Conservation (phyloP, 768 basidiomycete species). For the Hygrocybe punicea region DNA sequence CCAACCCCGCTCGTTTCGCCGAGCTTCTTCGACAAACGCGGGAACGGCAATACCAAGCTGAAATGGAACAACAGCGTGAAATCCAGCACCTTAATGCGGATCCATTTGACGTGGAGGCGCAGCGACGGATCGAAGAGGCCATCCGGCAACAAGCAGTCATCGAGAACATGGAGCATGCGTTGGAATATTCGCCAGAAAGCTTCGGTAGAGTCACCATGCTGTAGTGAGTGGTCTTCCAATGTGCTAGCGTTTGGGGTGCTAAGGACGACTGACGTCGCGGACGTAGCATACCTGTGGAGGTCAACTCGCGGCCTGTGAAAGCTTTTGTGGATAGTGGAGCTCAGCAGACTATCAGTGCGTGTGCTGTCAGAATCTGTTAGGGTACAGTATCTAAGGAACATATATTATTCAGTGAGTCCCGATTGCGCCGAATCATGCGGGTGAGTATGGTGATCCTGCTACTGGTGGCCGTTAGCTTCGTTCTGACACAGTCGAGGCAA, state of each 20-base stretch:
- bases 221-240: constrained; percentile 58
- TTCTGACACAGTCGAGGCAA: constrained; percentile 25
- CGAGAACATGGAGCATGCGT: constrained; percentile 91
- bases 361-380: constrained; percentile 3
- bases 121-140: constrained; percentile 87
- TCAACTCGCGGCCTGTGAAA: constrained; percentile 85
- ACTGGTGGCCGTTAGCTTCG: neutral
- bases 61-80: constrained; percentile 57
- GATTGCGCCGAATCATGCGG: constrained; percentile 89
- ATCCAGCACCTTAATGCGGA: constrained; percentile 74
- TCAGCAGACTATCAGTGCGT: constrained; percentile 91
- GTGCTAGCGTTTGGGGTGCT: neutral
- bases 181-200: constrained; percentile 89
- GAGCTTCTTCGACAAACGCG: constrained; percentile 63
- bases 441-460: constrained; percentile 39
- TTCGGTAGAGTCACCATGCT: constrained; percentile 97
- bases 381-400: neutral
- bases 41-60: constrained; percentile 50
- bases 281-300: constrained; percentile 80
- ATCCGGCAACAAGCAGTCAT: constrained; percentile 85
- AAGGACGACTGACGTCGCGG: neutral
- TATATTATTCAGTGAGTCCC: constrained; percentile 66
- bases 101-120: constrained; percentile 90
- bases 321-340: constrained; percentile 99
- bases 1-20: constrained; percentile 71